Base-by-base conservation (phyloP, 345 rosid genomes). In the Eucalyptus globulus region DNA sequence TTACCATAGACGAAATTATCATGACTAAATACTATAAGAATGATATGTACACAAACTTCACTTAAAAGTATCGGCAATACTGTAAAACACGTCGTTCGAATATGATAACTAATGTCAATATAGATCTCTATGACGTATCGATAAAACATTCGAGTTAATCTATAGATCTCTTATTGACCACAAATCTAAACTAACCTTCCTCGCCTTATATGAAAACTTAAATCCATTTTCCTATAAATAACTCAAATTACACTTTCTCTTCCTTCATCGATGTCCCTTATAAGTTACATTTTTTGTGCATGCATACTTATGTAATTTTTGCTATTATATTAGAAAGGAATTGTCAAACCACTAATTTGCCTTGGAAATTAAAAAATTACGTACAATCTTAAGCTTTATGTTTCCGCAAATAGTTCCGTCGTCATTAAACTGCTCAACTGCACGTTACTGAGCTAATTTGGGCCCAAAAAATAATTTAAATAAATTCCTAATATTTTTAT, bases 11-110 rank as follows among this genome's bases (percentile, higher is more conserved):
- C 24, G 7, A 69, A 34, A 69, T 9, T 69, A 17, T 10, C 12
- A 17, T 5, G 40, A n/a, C 40, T 9, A 2, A 14, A n/a, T 15
- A n/a, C 8, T 31, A 0, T 4, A 3, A 67, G 19, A 31, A 67
- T 67, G 40, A n/a, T 6, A 62, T 11, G 0, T 14, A 6, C 40
- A 4, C 21, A n/a, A 31, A 31, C 40, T 4, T 69, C 80, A 17
- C 43, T 69, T 17, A 34, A 69, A 34, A 31, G 4, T 31, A 31
- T 34, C 0, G 4, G 2, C 24, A 15, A 69, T 9, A 8, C 6
- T 17, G 2, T 69, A 69, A 69, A 69, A 69, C 24, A 8, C 7
- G 1, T 34, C 7, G 2, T 21, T 34, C 12, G 6, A 17, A 53
- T 53, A 53, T 0, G 26, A 53, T 53, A 53, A 4, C 11, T 8